A percentile compares a stretch with the other conserved stretches of the same genome.
phyloP scores from a whole-genome alignment of 139 green algal genomes.

The Micractinium conductrix region DNA sequence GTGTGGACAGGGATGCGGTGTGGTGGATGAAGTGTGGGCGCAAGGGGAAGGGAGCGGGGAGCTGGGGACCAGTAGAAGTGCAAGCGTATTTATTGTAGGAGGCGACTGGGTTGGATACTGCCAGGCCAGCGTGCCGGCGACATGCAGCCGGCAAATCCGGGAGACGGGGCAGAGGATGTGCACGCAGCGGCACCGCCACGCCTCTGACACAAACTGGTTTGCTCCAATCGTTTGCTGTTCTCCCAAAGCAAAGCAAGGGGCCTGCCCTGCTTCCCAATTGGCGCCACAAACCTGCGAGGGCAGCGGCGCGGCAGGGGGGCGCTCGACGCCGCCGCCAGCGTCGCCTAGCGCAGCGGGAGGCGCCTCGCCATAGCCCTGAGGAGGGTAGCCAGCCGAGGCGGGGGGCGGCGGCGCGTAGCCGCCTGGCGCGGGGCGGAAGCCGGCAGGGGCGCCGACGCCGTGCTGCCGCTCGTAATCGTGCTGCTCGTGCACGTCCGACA shows the following conservation, averaged over 20 bases:
- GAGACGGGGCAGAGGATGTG: too few relatives aligned
- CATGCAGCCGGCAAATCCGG: too few relatives aligned
- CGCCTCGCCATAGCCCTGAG: not conserved
- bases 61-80: too few relatives aligned
- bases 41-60: not conserved
- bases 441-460: not conserved
- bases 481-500: conserved; percentile 34
- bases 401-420: conserved; percentile 1
- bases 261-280: too few relatives aligned
- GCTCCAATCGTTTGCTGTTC: too few relatives aligned
- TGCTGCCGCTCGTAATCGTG: conserved; percentile 39
- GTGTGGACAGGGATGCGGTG: not conserved
- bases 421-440: not conserved
- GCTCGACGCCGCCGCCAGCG: too few relatives aligned
- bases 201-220: too few relatives aligned
- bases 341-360: not conserved
- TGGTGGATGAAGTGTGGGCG: not conserved
- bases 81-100: too few relatives aligned
- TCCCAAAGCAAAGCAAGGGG: too few relatives aligned
- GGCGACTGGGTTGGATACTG: too few relatives aligned
- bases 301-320: not conserved
- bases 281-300: conserved; percentile 16
- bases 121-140: too few relatives aligned
- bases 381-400: conserved; percentile 1
- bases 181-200: too few relatives aligned